phyloP scores from a whole-genome alignment of 2,329 filamentous ascomycete species.

The Cadophora sp. region DNA sequence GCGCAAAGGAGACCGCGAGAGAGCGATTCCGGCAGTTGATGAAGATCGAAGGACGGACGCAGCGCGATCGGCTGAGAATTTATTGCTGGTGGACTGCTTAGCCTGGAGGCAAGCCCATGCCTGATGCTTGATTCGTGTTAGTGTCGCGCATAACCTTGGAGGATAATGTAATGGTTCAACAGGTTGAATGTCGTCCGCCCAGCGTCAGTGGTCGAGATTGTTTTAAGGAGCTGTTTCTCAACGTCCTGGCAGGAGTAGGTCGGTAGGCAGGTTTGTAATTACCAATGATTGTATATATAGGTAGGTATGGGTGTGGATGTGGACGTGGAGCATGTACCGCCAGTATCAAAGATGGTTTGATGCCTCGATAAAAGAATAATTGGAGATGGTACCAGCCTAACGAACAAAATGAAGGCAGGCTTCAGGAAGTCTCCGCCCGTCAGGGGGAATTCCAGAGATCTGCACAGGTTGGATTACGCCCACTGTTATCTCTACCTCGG shows the following conservation, averaged over 20 bases:
- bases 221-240: background rate
- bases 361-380: no score
- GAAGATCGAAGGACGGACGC: background rate
- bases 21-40: slow-evolving; percentile 23
- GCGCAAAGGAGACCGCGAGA: background rate
- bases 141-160: background rate
- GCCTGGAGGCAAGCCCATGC: background rate
- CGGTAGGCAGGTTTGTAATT: background rate
- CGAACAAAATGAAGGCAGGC: no score
- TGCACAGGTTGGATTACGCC: background rate
- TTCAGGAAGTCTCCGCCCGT: no score
- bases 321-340: no score
- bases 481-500: background rate
- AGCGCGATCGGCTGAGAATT: background rate
- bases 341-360: no score
- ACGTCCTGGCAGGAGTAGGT: background rate
- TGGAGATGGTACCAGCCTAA: background rate
- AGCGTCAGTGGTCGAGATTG: background rate
- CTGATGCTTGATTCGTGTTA: background rate
- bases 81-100: background rate
- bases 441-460: background rate
- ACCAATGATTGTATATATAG: no score
- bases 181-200: background rate
- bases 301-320: background rate
- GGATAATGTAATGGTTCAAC: slow-evolving; percentile 1